Conservation (phyloP, 768 basidiomycete genomes). For the Botryobasidium botryosum region DNA sequence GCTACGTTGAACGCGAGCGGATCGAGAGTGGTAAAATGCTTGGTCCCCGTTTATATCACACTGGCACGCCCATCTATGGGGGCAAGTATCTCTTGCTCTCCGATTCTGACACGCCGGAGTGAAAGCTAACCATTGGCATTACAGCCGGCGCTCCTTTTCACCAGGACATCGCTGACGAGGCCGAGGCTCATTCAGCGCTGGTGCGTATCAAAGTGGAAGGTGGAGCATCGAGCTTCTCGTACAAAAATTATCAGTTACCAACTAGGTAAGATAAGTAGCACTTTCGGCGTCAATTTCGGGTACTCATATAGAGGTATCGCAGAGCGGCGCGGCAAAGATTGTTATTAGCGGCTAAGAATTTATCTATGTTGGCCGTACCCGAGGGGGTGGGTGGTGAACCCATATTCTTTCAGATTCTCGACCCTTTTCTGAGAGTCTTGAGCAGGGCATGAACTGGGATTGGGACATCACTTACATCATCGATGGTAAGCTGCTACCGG, state of each 20-base stretch:
- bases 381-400: constrained; percentile 48
- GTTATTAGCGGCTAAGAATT: constrained; percentile 38
- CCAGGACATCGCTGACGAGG: constrained; percentile 43
- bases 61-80: constrained; percentile 48
- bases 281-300: neutral
- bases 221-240: constrained; percentile 50
- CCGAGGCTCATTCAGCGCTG: constrained; percentile 48
- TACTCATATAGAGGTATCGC: neutral
- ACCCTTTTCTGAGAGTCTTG: neutral
- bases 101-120: too few species aligned
- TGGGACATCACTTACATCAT: constrained; percentile 67
- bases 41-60: constrained; percentile 58
- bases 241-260: constrained; percentile 64
- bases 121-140: too few species aligned
- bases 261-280: constrained; percentile 34
- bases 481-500: constrained; percentile 32
- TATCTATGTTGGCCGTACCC: constrained; percentile 55
- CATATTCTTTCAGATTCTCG: neutral
- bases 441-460: constrained; percentile 67
- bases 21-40: constrained; percentile 50
- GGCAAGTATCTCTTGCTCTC: too few species aligned
- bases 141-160: constrained; percentile 29
- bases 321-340: constrained; percentile 54
- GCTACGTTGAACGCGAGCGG: constrained; percentile 47
- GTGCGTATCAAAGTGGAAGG: constrained; percentile 55